Base-by-base conservation (phyloP, 2,329 filamentous ascomycete species). In the Septoria linicola region DNA sequence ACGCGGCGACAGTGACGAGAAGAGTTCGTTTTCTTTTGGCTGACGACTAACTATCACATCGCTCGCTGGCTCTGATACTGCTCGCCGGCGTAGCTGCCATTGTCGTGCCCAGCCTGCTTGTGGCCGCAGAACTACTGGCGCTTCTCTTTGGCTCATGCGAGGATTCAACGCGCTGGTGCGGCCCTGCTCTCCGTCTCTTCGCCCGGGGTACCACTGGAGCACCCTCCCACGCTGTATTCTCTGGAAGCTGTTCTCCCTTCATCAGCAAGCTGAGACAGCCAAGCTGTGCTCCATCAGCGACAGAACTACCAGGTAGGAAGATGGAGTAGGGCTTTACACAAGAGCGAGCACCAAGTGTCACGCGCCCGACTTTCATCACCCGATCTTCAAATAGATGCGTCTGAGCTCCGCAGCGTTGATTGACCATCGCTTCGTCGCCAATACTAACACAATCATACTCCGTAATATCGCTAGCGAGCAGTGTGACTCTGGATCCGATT, bases 301-400 rank as follows among this genome's bases (percentile, higher is more conserved):
- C 34, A 4, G 43, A 43, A 30, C 56, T 59, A 1, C 58, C 58
- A 3, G 61, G 61, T 31, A 62, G 35, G 34, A 54, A 60, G 13
- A 63, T 54, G 1, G 59, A 58, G 31, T 59, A 59, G 11, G 59
- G 56, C 30, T 62, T 62, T 2, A 58, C 31, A 41, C 54, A 58
- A 10, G 56, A 30, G 16, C 48, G 52, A n/a, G 41, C 31, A 2
- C 59, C 58, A 8, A 63, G 41, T 2, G 17, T n/a, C 11, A 63
- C 56, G 3, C 27, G 42, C 4, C 59, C 60, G 8, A 63, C 51
- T 34, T 61, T 61, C 60, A 63, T 60, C n/a, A 63, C 48, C 11
- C 61, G 53, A 31, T 63, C 61, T 36, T 63, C 59, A 44, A 63
- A 63, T 4, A 62, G 42, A 45, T 62, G 59, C 2, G 61, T 62